Conservation (phyloP, 352 stramenopile genomes). For the Pythium folliculosum region DNA sequence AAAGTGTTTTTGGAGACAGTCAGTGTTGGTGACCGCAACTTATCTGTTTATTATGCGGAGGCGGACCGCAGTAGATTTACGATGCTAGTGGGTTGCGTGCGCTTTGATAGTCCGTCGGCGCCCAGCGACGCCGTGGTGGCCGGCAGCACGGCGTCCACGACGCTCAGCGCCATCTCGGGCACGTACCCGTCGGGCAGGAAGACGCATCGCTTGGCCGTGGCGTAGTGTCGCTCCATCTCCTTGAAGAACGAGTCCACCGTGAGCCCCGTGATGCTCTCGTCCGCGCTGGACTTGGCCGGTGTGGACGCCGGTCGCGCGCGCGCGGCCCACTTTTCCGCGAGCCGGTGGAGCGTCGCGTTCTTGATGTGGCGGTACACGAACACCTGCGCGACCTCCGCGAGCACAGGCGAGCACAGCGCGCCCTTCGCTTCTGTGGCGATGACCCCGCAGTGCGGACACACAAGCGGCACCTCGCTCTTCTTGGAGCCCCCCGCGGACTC, state of each 20-base stretch:
- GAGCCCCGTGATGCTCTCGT: constrained; percentile 37
- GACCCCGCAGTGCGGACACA: constrained; percentile 65
- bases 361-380: constrained; percentile 57
- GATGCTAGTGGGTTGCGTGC: not conserved
- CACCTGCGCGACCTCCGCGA: constrained; percentile 39
- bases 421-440: constrained; percentile 30
- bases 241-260: constrained; percentile 63
- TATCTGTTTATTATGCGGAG: no score
- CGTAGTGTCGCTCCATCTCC: constrained; percentile 54
- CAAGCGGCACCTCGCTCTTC: constrained; percentile 25
- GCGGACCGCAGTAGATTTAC: not conserved
- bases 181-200: constrained; percentile 44
- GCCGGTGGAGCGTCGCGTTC: constrained; percentile 53
- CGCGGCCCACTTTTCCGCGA: constrained; percentile 43
- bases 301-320: not conserved
- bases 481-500: constrained; percentile 22
- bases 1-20: no score
- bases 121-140: constrained; percentile 9
- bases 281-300: not conserved
- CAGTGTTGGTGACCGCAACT: no score
- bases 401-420: constrained; percentile 32
- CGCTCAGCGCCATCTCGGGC: constrained; percentile 58
- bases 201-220: constrained; percentile 45
- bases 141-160: constrained; percentile 41
- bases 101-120: not conserved